phyloP scores from a whole-genome alignment of 768 basidiomycete genomes.

The Macrolepiota fuliginosa region DNA sequence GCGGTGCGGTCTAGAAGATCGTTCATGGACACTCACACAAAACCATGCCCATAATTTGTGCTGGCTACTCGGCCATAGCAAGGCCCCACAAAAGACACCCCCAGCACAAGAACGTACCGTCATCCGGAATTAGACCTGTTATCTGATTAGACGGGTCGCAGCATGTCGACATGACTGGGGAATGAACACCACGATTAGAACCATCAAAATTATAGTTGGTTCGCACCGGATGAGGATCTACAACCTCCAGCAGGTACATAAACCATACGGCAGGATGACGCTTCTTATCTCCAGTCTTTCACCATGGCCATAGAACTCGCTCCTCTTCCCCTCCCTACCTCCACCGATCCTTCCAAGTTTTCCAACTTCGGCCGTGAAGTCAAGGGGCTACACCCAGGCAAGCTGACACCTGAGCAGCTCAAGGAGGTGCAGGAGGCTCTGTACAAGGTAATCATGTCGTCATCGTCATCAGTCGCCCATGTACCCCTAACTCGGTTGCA shows the following conservation, averaged over 20 bases:
- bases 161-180: not conserved
- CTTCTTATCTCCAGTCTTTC: too few species aligned
- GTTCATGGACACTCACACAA: too few species aligned
- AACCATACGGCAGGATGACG: constrained; percentile 13
- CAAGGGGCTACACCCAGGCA: constrained; percentile 63
- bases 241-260: not conserved
- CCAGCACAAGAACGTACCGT: too few species aligned
- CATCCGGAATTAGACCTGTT: too few species aligned
- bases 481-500: not conserved
- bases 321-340: constrained; percentile 65
- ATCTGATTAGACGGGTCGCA: not conserved
- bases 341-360: constrained; percentile 67
- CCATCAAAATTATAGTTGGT: not conserved
- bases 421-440: constrained; percentile 58
- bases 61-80: too few species aligned
- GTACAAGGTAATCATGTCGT: too few species aligned
- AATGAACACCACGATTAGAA: too few species aligned
- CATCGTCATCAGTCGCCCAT: not conserved
- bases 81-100: too few species aligned
- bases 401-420: constrained; percentile 58
- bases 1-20: too few species aligned
- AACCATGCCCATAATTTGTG: too few species aligned
- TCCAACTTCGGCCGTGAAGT: constrained; percentile 72
- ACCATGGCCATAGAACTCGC: constrained; percentile 66
- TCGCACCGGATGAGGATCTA: not conserved